Evolutionary conservation across 2,329 filamentous ascomycete genomes (phyloP).

Genomic region (Aspergillus pseudoviridinutans): DNA sequence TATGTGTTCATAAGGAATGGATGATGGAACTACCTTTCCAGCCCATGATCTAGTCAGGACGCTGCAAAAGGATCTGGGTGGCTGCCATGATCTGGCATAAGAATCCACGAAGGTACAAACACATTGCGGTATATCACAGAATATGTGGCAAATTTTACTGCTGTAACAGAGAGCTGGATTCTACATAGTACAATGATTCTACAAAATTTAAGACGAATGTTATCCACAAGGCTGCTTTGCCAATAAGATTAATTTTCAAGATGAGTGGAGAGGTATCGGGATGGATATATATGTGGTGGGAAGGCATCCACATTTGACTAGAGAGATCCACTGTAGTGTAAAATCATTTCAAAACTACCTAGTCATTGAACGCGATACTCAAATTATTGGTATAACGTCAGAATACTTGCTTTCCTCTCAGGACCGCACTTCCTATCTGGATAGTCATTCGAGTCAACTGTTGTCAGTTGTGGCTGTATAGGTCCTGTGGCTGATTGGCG

Average conservation of each 20-base stretch:
- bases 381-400: no score
- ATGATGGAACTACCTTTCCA: not conserved
- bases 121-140: not conserved
- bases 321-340: not conserved
- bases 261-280: no score
- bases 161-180: not conserved
- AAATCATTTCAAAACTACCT: no score
- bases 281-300: no score
- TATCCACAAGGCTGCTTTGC: not conserved
- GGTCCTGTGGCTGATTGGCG: not conserved
- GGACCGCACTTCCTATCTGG: no score
- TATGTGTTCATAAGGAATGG: conserved; percentile 2
- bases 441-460: not conserved
- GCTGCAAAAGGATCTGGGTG: no score
- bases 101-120: not conserved
- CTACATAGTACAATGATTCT: no score
- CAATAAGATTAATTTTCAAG: not conserved
- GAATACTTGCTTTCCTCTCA: no score
- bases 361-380: no score
- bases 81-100: no score
- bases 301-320: not conserved
- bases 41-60: no score
- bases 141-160: not conserved
- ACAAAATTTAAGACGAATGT: not conserved
- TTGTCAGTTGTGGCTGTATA: not conserved